phyloP scores from a whole-genome alignment of 305 asterid species.

The Euphrasia arctica region DNA sequence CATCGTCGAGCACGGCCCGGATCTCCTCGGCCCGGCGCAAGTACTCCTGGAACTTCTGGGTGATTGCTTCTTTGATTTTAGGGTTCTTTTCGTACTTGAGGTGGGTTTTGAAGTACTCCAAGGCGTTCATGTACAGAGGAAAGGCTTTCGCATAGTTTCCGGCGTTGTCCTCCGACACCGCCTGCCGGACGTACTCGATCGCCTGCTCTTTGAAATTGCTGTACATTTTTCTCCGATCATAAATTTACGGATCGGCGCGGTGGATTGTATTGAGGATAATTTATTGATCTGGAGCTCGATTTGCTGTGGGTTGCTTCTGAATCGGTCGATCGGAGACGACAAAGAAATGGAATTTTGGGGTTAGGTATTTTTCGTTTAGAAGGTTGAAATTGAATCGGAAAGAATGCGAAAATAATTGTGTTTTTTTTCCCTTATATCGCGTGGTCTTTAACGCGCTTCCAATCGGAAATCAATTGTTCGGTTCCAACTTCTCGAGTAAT shows the following conservation, averaged over 20 bases:
- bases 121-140: slow-evolving; percentile 88
- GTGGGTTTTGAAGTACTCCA: slow-evolving; percentile 91
- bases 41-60: slow-evolving; percentile 89
- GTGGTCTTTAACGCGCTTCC: not conserved
- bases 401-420: not conserved
- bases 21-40: slow-evolving; percentile 98
- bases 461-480: not conserved
- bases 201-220: slow-evolving; percentile 99
- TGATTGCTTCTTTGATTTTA: slow-evolving; percentile 92
- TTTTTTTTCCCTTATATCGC: slow-evolving; percentile 26
- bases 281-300: slow-evolving; percentile 11
- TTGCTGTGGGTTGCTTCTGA: not conserved
- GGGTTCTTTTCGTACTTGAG: slow-evolving; percentile 96
- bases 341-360: slow-evolving; percentile 16
- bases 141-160: slow-evolving; percentile 91
- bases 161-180: slow-evolving; percentile 85
- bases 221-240: slow-evolving; percentile 62
- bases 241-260: slow-evolving; percentile 7
- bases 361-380: slow-evolving; percentile 14
- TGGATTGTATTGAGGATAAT: not conserved
- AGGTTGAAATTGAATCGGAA: slow-evolving; percentile 12
- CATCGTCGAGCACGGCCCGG: slow-evolving; percentile 81
- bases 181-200: slow-evolving; percentile 88
- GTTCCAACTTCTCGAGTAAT: no score
- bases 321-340: slow-evolving; percentile 23